Conservation (phyloP, 805 yeast species). For the Zygoascus flipseniorum region DNA sequence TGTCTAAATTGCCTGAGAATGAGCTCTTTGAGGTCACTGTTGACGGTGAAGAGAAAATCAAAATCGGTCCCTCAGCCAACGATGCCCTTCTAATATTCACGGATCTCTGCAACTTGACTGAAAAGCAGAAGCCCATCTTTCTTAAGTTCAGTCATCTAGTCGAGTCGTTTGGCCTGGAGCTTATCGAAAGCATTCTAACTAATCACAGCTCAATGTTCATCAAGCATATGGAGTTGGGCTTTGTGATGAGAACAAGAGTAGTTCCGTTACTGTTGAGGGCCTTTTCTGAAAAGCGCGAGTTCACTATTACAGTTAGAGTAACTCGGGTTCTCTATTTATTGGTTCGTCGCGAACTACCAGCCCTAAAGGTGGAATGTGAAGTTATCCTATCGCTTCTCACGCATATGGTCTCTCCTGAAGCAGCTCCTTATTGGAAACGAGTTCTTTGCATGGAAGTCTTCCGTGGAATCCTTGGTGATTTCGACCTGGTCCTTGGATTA, state of each 20-base stretch:
- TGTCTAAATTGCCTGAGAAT: constrained; percentile 11
- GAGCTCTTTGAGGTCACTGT: constrained; percentile 17
- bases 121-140: constrained; percentile 46
- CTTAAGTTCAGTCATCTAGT: constrained; percentile 44
- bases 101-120: constrained; percentile 65
- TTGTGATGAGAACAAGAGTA: constrained; percentile 54
- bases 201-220: constrained; percentile 52
- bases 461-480: constrained; percentile 50
- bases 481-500: constrained; percentile 41
- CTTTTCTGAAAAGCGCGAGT: constrained; percentile 50
- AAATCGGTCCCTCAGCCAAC: constrained; percentile 45
- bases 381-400: constrained; percentile 68
- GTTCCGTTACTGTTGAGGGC: constrained; percentile 70
- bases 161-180: constrained; percentile 67
- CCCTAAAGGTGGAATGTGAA: constrained; percentile 69
- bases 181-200: constrained; percentile 68
- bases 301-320: constrained; percentile 65
- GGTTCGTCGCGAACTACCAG: constrained; percentile 50
- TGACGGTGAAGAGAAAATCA: constrained; percentile 37
- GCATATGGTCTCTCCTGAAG: constrained; percentile 55
- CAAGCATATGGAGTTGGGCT: constrained; percentile 54
- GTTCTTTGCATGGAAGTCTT: constrained; percentile 67
- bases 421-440: constrained; percentile 64
- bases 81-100: constrained; percentile 65
- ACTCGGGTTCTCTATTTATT: constrained; percentile 61